Evolutionary conservation across 2,329 filamentous ascomycete genomes (phyloP), one percentile per base, ranked within the genome.

Genomic region (Neofusicoccum umdonicola): DNA sequence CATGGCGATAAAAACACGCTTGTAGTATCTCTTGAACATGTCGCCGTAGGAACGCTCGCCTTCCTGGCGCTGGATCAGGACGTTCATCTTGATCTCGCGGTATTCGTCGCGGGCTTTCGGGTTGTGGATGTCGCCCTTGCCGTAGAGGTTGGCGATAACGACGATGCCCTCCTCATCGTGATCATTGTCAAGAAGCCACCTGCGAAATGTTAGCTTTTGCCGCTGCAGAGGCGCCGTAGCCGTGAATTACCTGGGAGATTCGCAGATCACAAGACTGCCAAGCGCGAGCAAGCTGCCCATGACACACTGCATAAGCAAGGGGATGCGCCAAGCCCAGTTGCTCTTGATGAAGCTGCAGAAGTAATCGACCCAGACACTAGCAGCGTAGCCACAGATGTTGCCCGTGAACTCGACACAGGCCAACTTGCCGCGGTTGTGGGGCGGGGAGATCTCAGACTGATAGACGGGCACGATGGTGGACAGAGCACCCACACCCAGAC

Each of bases 291-390:
- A 83, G 48, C 87, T 86, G 37, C 95, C 95, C 93, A 99, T 98
- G 52, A 96, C 77, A 73, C 95, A 97, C 78, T 99, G 95, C 88
- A 97, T 91, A 51, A 93, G 80, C 60, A 99, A 81, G 1, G 95
- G 95, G 50, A 97, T 71, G 56, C 95, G 90, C 95, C 95, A 99
- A 2, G 95, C 92, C 80, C 90, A 85, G 76, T 98, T 83, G 71
- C 83, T 91, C 67, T 92, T 79, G 74, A 99, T 98, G 75, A 85
- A 97, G 65, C 91, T 95, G 79, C 93, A 97, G 72, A 95, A 94
- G 79, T 98, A 99, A 78, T 99, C 95, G 34, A 98, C 94, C 95
- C 95, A 99, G 22, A 98, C 94, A 71, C 94, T 98, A 62, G 92
- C 93, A 63, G 94, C 90, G 76, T 99, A 99, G 37, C 95, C 95